phyloP scores from a whole-genome alignment of 352 stramenopile genomes.

The Phytophthora pseudosyringae region DNA sequence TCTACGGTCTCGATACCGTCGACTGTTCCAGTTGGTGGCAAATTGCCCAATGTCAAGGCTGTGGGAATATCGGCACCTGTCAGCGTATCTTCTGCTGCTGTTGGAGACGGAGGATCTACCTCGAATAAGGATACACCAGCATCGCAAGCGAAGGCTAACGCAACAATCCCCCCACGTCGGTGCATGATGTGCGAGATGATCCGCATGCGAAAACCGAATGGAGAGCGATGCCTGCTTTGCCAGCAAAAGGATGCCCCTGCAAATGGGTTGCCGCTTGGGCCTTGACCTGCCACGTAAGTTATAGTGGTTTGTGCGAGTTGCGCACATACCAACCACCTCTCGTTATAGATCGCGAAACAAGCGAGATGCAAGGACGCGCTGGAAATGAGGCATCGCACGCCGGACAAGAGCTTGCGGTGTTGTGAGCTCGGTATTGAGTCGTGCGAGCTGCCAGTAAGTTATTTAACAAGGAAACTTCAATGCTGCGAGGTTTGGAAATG shows the following conservation, averaged over 20 bases:
- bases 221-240: slow-evolving; percentile 45
- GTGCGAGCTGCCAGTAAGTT: too few species aligned
- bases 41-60: background rate
- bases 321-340: too few species aligned
- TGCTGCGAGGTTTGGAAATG: too few species aligned
- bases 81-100: slow-evolving; percentile 1
- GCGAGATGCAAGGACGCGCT: too few species aligned
- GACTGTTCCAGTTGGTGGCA: background rate
- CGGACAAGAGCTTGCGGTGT: too few species aligned
- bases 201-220: slow-evolving; percentile 48
- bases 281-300: slow-evolving; percentile 9
- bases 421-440: too few species aligned
- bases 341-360: too few species aligned
- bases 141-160: slow-evolving; percentile 9
- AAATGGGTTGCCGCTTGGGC: slow-evolving; percentile 8
- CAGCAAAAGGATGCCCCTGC: slow-evolving; percentile 29
- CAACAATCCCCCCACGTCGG: slow-evolving; percentile 17
- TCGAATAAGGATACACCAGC: slow-evolving; percentile 6
- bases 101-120: background rate
- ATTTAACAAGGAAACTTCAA: too few species aligned
- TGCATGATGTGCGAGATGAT: slow-evolving; percentile 59
- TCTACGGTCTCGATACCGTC: background rate
- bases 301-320: background rate
- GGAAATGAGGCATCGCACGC: too few species aligned
- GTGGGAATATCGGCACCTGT: background rate